Evolutionary conservation across 441 rosid genomes (phyloP).

Genomic region (Euphorbia corollata): DNA sequence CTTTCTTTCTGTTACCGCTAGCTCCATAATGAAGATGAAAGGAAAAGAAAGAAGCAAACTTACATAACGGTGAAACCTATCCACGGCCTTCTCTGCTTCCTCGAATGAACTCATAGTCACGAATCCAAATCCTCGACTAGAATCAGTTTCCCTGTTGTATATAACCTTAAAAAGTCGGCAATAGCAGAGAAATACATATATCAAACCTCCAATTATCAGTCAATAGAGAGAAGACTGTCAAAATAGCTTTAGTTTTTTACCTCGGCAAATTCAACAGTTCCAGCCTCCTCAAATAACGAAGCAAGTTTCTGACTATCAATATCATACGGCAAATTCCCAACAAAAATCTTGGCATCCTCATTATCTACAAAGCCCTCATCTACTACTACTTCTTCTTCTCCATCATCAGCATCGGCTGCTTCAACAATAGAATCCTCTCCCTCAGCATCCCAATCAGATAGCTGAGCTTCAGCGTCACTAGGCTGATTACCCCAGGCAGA

Average conservation of each 20-base stretch:
- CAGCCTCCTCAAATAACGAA: constrained; percentile 74
- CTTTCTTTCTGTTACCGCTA: not conserved
- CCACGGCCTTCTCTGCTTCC: constrained; percentile 83
- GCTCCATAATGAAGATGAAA: not conserved
- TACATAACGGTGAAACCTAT: constrained; percentile 57
- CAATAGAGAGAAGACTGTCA: not conserved
- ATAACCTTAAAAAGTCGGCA: constrained; percentile 44
- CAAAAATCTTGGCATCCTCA: constrained; percentile 78
- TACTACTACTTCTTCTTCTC: constrained; percentile 21
- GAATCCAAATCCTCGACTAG: constrained; percentile 94
- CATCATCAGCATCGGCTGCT: constrained; percentile 24
- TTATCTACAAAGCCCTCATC: constrained; percentile 43
- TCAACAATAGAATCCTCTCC: constrained; percentile 23
- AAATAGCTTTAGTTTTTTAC: constrained; percentile 24
- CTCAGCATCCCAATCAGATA: constrained; percentile 34
- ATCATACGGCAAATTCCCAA: constrained; percentile 74
- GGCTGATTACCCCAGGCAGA: constrained; percentile 29
- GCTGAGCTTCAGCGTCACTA: constrained; percentile 26
- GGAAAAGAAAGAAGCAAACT: constrained; percentile 25
- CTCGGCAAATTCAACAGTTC: constrained; percentile 85
- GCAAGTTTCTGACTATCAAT: constrained; percentile 75
- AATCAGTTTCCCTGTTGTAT: constrained; percentile 73
- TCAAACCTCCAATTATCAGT: not conserved
- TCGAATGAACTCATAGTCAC: constrained; percentile 87
- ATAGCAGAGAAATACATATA: not conserved